Percentiles rank a stretch among this genome's conserved stretches.
phyloP scores from a whole-genome alignment of 2,329 filamentous ascomycete species.

The Pyricularia grisea region DNA sequence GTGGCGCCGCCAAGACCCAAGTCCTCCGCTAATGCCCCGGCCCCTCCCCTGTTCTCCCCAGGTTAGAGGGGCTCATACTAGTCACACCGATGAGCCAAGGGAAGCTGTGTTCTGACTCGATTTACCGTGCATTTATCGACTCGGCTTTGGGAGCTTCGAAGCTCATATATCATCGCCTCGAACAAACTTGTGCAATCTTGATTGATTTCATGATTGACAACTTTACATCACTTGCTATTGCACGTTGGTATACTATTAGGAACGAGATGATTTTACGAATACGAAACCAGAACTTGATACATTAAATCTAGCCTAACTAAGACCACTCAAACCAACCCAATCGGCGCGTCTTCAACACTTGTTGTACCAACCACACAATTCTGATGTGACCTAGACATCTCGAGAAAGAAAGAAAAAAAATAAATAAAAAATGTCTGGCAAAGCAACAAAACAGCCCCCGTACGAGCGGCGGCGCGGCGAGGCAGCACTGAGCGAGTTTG shows the following conservation, averaged over 20 bases:
- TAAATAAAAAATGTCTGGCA: conserved; percentile 36
- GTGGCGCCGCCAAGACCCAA: background rate
- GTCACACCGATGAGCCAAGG: background rate
- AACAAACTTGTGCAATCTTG: background rate
- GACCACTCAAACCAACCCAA: background rate
- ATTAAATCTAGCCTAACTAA: background rate
- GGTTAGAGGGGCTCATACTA: background rate
- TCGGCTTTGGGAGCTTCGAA: background rate
- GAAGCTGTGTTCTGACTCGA: background rate
- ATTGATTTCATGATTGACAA: background rate
- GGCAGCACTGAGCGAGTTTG: conserved; percentile 87
- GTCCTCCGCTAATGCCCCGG: background rate
- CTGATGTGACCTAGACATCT: conserved; percentile 10
- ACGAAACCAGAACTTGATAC: conserved; percentile 10
- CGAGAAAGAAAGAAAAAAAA: background rate
- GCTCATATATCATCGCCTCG: background rate
- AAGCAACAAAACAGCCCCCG: conserved; percentile 51
- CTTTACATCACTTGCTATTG: background rate
- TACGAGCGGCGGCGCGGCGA: conserved; percentile 83
- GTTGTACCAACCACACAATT: background rate
- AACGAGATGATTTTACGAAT: conserved; percentile 20
- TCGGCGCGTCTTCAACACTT: background rate
- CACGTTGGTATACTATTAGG: background rate
- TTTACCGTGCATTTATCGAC: background rate
- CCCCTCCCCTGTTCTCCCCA: background rate